These are phyloP conservation scores for Smithsoniella earleae DNA, from an alignment of 163 green algal species.

Conservation along the genomic window DNA sequence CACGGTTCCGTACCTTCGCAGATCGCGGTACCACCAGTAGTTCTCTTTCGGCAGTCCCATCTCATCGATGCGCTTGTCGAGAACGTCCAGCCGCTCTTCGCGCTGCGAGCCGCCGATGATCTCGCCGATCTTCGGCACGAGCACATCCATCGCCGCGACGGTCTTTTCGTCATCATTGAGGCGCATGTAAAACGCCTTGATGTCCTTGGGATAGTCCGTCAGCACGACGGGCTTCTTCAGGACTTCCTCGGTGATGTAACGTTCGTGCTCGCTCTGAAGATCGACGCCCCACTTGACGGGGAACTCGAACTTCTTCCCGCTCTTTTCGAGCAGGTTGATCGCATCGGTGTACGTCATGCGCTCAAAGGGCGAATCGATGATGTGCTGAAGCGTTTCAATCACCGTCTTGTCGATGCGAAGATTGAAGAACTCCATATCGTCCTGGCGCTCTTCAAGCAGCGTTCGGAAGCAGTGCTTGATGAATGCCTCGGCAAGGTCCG, in stretches of 20 bases:
- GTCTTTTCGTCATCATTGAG: slow-evolving; percentile 85
- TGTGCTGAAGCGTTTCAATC: slow-evolving; percentile 34
- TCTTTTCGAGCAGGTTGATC: slow-evolving; percentile 43
- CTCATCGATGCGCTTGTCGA: slow-evolving; percentile 33
- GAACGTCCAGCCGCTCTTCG: slow-evolving; percentile 60
- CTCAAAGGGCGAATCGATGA: slow-evolving; percentile 32
- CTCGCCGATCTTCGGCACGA: slow-evolving; percentile 71
- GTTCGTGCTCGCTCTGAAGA: slow-evolving; percentile 58
- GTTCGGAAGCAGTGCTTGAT: slow-evolving; percentile 43
- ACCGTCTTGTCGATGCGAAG: slow-evolving; percentile 38
- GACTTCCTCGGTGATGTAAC: slow-evolving; percentile 45
- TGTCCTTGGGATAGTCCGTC: slow-evolving; percentile 84
- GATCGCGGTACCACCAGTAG: slow-evolving; percentile 67
- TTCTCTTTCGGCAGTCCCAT: too few relatives aligned
- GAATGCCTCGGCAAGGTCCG: slow-evolving; percentile 42
- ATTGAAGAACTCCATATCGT: slow-evolving; percentile 58
- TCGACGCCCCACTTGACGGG: slow-evolving; percentile 57
- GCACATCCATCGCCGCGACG: slow-evolving; percentile 87
- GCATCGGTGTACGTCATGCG: slow-evolving; percentile 56
- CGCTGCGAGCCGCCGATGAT: slow-evolving; percentile 62
- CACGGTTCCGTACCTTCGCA: slow-evolving; percentile 55
- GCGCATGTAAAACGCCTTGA: slow-evolving; percentile 97
- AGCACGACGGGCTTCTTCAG: slow-evolving; percentile 53
- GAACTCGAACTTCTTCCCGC: slow-evolving; percentile 50
- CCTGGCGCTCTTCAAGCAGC: slow-evolving; percentile 48